These are phyloP conservation scores for Phytophthora hybrid DNA, from an alignment of 352 stramenopile genomes.

Conservation along the genomic window DNA sequence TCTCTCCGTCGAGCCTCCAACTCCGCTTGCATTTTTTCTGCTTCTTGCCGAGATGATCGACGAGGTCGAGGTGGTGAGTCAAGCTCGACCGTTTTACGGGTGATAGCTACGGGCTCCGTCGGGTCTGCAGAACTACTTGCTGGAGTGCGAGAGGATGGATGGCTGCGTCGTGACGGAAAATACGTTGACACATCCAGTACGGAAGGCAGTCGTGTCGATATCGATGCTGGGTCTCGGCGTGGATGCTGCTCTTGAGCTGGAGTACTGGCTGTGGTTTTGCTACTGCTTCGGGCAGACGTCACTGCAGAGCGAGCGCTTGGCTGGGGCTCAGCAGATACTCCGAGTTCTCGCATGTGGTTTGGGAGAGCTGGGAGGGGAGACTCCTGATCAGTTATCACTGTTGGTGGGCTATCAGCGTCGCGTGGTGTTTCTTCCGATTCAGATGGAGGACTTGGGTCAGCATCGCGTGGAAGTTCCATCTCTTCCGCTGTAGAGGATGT, in stretches of 20 bases:
- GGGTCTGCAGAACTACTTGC: not conserved
- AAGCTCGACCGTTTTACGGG: conserved; percentile 36
- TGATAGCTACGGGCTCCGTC: conserved; percentile 19
- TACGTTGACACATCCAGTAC: conserved; percentile 33
- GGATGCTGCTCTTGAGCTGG: not conserved
- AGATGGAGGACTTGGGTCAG: not conserved
- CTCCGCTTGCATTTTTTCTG: not conserved
- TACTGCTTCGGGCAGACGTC: not conserved
- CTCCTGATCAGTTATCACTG: not conserved
- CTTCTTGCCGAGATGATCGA: conserved; percentile 15
- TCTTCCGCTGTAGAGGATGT: not conserved
- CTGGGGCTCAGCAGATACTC: not conserved
- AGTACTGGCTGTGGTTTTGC: not conserved
- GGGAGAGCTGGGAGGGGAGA: not conserved
- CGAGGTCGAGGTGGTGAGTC: conserved; percentile 17
- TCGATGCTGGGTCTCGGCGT: not conserved
- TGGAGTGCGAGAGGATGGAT: not conserved
- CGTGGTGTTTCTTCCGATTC: not conserved
- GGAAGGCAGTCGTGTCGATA: conserved; percentile 29
- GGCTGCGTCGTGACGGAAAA: conserved; percentile 20
- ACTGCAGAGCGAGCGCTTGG: not conserved
- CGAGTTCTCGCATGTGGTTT: not conserved
- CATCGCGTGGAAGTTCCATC: not conserved
- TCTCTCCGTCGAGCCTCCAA: conserved; percentile 25
- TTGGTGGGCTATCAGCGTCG: not conserved